A percentile compares a stretch with the other conserved stretches of the same genome.
Conservation (phyloP, 2,329 filamentous ascomycete species). For the Magnaporthiopsis incrustans region DNA sequence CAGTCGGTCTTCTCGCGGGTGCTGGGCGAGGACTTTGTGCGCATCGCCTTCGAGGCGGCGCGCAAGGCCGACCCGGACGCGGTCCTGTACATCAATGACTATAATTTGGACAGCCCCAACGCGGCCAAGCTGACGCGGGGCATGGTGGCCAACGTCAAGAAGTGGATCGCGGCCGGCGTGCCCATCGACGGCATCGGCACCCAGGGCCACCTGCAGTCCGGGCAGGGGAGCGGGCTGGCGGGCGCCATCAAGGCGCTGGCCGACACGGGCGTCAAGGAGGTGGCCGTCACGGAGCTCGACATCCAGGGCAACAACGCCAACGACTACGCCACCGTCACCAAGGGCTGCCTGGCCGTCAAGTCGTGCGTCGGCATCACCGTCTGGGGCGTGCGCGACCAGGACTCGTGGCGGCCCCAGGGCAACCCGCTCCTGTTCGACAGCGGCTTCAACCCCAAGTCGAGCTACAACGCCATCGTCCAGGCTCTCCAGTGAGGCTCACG, state of each 20-base stretch:
- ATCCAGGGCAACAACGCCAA: constrained; percentile 46
- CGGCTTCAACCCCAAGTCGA: constrained; percentile 42
- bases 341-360: constrained; percentile 47
- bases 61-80: constrained; percentile 56
- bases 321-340: constrained; percentile 51
- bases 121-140: constrained; percentile 47
- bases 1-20: constrained; percentile 57
- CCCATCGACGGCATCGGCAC: constrained; percentile 59
- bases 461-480: constrained; percentile 38
- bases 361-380: constrained; percentile 53
- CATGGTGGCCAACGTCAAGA: constrained; percentile 51
- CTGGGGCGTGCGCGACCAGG: constrained; percentile 19
- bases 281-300: constrained; percentile 62
- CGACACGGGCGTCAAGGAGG: constrained; percentile 39
- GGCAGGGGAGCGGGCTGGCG: constrained; percentile 34
- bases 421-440: constrained; percentile 47
- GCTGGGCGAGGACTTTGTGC: constrained; percentile 61
- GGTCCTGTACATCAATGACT: constrained; percentile 71
- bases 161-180: constrained; percentile 53
- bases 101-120: constrained; percentile 54
- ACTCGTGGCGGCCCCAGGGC: constrained; percentile 41
- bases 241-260: constrained; percentile 46
- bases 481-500: constrained; percentile 16
- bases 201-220: constrained; percentile 45
- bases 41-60: constrained; percentile 62